These are phyloP conservation scores for Ananas comosus DNA, from an alignment of 176 grass and related monocot species.

Conservation along the genomic window DNA sequence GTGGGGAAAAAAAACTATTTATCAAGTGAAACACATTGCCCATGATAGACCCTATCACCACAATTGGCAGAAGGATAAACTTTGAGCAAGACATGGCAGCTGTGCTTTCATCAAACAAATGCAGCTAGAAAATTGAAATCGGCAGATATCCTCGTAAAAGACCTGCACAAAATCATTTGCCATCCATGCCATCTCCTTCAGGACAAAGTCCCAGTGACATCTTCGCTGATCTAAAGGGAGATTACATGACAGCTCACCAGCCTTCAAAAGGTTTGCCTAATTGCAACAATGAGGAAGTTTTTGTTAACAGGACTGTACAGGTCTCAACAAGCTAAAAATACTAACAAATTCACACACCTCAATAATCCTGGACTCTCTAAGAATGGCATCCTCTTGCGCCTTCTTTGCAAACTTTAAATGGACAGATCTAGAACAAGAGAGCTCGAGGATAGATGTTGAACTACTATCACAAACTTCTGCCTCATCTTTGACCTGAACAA, in stretches of 20 bases:
- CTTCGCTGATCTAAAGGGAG: slow-evolving; percentile 64
- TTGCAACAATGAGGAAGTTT: slow-evolving; percentile 20
- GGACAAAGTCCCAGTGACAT: slow-evolving; percentile 93
- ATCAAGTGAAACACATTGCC: too few species aligned
- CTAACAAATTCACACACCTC: slow-evolving; percentile 44
- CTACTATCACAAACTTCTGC: slow-evolving; percentile 27
- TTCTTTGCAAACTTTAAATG: slow-evolving; percentile 34
- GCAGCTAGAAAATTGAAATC: not conserved
- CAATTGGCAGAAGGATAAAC: not conserved
- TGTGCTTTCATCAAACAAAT: not conserved
- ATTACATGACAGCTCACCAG: slow-evolving; percentile 45
- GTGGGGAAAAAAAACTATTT: not conserved
- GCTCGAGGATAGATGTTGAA: slow-evolving; percentile 12
- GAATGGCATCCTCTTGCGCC: slow-evolving; percentile 61
- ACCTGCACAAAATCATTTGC: slow-evolving; percentile 99
- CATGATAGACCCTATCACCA: not conserved
- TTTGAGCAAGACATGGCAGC: not conserved
- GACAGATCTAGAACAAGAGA: slow-evolving; percentile 19
- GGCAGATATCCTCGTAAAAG: not conserved
- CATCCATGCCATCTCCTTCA: slow-evolving; percentile 99
- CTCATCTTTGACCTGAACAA: slow-evolving; percentile 33
- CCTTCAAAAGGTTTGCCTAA: slow-evolving; percentile 65
- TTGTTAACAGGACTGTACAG: slow-evolving; percentile 17
- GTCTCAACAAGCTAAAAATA: slow-evolving; percentile 18
- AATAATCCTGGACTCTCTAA: slow-evolving; percentile 63